phyloP scores from a whole-genome alignment of 495 filamentous ascomycete species.

The Cairneyella variabilis region DNA sequence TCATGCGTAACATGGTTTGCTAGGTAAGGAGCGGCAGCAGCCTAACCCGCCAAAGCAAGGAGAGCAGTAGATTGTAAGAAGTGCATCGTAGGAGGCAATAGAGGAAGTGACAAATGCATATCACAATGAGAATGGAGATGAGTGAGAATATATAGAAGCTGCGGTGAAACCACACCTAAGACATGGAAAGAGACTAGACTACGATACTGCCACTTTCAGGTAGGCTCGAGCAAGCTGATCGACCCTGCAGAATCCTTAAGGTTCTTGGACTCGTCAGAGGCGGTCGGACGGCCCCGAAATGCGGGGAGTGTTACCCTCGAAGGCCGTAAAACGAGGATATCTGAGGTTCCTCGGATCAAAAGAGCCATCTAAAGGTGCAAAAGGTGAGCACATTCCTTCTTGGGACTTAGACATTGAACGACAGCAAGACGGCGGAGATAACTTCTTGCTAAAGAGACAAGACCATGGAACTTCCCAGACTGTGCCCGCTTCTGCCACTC shows the following conservation, averaged over 20 bases:
- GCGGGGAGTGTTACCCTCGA: no score
- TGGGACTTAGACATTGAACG: background rate
- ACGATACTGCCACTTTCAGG: no score
- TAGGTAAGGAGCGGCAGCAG: slow-evolving; percentile 4
- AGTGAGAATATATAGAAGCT: background rate
- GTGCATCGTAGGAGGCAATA: slow-evolving; percentile 1
- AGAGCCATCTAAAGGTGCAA: background rate
- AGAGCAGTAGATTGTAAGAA: background rate
- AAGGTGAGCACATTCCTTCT: background rate
- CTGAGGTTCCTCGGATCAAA: slow-evolving; percentile 1
- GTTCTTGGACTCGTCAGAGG: background rate
- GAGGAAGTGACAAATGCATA: background rate
- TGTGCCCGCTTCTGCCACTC: background rate
- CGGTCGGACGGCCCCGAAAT: background rate
- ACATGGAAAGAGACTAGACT: no score
- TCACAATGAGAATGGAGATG: background rate
- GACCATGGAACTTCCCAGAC: background rate
- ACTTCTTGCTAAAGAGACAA: background rate
- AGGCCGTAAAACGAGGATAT: background rate
- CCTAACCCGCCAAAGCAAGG: background rate
- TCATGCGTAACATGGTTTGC: slow-evolving; percentile 16
- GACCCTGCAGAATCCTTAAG: background rate
- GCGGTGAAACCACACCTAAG: no score
- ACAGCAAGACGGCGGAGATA: background rate
- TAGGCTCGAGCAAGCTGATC: background rate